Base-by-base conservation (phyloP, 345 rosid species). In the Iberis pinnata region DNA sequence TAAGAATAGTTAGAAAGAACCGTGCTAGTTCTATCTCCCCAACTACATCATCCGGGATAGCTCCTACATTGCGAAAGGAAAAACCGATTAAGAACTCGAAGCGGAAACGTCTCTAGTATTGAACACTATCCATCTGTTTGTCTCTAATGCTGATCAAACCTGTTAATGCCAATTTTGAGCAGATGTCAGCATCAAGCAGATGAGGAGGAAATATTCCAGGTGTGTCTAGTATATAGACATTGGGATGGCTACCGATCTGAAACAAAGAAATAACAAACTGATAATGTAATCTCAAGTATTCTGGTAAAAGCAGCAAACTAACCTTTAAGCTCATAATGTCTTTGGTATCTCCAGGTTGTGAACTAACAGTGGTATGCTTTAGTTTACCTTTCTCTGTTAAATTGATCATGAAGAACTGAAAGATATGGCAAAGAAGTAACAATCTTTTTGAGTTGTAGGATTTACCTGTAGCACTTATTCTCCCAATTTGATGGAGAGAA, bases 271-370 rank as follows among this genome's bases (percentile, higher is more conserved):
- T 36, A 16, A 27, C 43, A 39, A 18, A 37, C 18, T 17, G 3
- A 53, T 9, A 56, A 22, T 14, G 9, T 6, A 26, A 31, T 6
- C 35, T 6, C n/a, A n/a, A n/a, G n/a, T n/a, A n/a, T n/a, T n/a
- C n/a, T n/a, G n/a, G n/a, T n/a, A n/a, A n/a, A n/a, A 31, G 35
- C 7, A 47, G 12, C 6, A 20, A 44, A 22, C 67, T 61, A 38
- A 82, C 95, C 89, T 89, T 89, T 63, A 81, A 74, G 80, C 89
- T 83, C 78, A 61, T 80, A 65, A 89, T 89, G 56, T 83, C 81
- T 75, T 78, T 86, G 2, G 95, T 86, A 63, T 83, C 88, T 58
- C 89, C 90, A 7, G 95, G 97, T n/a, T 76, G 73, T 10, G 93
- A 67, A 69, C 81, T 89, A 56, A 83, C 88, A 2, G 33, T 65